phyloP scores from a whole-genome alignment of 2,329 filamentous ascomycete genomes.

The Tolypocladium amazonense region DNA sequence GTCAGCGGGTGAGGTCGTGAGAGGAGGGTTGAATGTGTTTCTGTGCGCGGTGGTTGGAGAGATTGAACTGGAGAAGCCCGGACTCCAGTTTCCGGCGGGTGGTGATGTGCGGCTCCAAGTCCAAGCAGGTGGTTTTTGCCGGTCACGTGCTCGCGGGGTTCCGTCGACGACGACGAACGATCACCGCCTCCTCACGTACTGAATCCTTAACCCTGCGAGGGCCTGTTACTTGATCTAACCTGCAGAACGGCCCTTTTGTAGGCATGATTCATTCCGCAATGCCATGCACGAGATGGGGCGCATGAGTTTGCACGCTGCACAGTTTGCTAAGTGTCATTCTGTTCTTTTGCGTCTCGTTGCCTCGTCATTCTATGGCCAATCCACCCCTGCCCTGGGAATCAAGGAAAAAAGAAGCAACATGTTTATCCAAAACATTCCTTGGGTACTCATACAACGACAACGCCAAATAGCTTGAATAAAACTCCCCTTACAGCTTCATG shows the following conservation, averaged over 20 bases:
- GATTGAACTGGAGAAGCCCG: conserved; percentile 1
- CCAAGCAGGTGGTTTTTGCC: conserved; percentile 9
- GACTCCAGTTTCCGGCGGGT: conserved; percentile 5
- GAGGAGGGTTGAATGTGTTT: conserved; percentile 6
- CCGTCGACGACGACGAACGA: too few relatives aligned
- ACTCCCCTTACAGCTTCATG: conserved; percentile 73
- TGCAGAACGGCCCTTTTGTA: background rate
- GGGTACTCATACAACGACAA: background rate
- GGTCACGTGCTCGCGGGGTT: conserved; percentile 21
- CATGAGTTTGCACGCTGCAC: background rate
- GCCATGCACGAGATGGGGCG: background rate
- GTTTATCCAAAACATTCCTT: background rate
- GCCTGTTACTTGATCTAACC: background rate
- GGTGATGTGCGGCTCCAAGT: conserved; percentile 19
- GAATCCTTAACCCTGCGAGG: background rate
- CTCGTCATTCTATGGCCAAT: background rate
- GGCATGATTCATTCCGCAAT: too few relatives aligned
- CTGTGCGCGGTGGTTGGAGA: conserved; percentile 4
- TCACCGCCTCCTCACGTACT: background rate
- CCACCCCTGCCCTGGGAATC: background rate
- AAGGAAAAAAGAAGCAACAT: background rate
- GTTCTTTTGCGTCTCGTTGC: background rate
- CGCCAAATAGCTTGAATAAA: background rate
- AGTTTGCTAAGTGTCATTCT: background rate
- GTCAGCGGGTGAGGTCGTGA: conserved; percentile 4